Evolutionary conservation across 306 rosid genomes (phyloP).

Genomic region (Lablab purpureus): DNA sequence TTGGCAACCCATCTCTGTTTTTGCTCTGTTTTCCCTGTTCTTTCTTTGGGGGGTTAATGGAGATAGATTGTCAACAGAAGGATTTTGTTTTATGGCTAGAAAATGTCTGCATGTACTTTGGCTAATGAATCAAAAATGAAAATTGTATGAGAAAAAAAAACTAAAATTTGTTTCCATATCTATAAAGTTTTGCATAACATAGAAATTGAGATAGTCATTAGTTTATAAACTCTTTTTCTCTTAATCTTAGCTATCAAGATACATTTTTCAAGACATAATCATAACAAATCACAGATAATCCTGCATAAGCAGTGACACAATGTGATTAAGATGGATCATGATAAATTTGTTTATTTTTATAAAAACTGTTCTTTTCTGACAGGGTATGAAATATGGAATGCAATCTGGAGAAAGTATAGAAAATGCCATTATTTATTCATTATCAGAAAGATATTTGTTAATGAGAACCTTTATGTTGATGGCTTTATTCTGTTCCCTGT

Average conservation of each 20-base stretch:
- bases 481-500: constrained; percentile 63
- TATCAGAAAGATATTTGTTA: background rate
- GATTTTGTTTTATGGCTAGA: background rate
- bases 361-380: background rate
- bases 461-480: background rate
- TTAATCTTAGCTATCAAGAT: no score
- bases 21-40: constrained; percentile 35
- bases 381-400: background rate
- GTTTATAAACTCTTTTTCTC: no score
- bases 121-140: background rate
- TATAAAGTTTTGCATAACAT: no score
- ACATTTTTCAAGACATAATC: no score
- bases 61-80: constrained; percentile 13
- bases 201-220: no score
- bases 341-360: background rate
- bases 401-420: no score
- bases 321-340: no score
- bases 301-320: no score
- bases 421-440: background rate
- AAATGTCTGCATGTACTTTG: background rate
- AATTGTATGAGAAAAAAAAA: background rate
- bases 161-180: background rate
- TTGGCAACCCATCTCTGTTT: constrained; percentile 63
- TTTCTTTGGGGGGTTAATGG: constrained; percentile 36
- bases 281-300: no score